phyloP scores from a whole-genome alignment of 345 rosid species.

The Fremontodendron californicum region DNA sequence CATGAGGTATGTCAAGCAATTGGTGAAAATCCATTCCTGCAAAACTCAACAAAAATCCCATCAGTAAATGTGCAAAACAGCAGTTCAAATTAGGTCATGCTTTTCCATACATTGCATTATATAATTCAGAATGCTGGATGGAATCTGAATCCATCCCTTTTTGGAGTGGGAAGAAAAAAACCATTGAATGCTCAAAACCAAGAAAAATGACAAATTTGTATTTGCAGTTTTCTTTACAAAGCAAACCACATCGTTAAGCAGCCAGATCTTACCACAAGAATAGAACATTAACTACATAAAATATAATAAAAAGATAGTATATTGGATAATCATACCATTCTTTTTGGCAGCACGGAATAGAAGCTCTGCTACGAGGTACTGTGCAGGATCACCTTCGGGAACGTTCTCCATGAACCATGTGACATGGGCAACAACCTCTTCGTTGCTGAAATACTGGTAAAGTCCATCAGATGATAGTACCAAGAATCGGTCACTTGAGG shows the following conservation, averaged over 20 bases:
- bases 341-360: slow-evolving; percentile 93
- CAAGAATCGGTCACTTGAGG: slow-evolving; percentile 81
- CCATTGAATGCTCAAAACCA: neutral
- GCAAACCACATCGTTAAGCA: neutral
- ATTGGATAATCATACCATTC: slow-evolving; percentile 53
- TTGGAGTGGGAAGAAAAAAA: neutral
- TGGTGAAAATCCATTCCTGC: slow-evolving; percentile 96
- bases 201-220: neutral
- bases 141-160: neutral
- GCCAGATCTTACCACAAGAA: neutral
- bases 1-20: slow-evolving; percentile 86
- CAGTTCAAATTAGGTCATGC: neutral
- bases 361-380: slow-evolving; percentile 87
- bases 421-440: slow-evolving; percentile 93
- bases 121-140: neutral
- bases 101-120: neutral
- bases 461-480: slow-evolving; percentile 93
- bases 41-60: slow-evolving; percentile 4
- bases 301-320: neutral
- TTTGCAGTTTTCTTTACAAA: neutral
- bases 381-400: slow-evolving; percentile 98
- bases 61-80: neutral
- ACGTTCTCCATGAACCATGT: slow-evolving; percentile 97
- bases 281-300: neutral
- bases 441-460: slow-evolving; percentile 91